Evolutionary conservation across 1,139 yeast species (phyloP), one percentile per base, ranked within the genome.

Genomic region (Yamadazyma sp.): DNA sequence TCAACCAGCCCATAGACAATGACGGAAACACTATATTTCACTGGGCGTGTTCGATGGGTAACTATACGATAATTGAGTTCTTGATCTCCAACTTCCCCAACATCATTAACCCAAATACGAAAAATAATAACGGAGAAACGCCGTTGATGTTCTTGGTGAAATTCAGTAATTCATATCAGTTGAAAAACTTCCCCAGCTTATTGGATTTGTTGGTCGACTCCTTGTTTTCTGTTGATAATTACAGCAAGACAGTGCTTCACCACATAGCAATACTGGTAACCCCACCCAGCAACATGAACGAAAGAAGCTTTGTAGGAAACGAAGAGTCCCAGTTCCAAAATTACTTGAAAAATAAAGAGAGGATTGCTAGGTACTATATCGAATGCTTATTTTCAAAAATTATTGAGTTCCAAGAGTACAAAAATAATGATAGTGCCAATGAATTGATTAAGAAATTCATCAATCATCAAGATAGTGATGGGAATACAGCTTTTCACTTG

Each of bases 21-120:
- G 80, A 85, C 41, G 97, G 97, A 0, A 94, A 92, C 54, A 84
- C 96, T 0, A 89, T 96, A 1, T 71, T 94, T 42, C 99, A 94
- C 59, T 87, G 97, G 95, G 95, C 97, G 1, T 83, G 97, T 23
- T 88, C 97, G 0, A 73, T 94, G 62, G 97, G 95, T 0, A 80
- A 88, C 45, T 65, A 82, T 4, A 69, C 80, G 2, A 70, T 90
- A 42, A 92, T 89, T 4, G 78, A 78, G 41, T 88, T 87, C 41
- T 67, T 94, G 26, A 75, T 90, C 6, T 52, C 53, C n/a, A 64
- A 62, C n/a, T 69, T 70, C 41, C 61, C 62, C 13, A 50, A 42
- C 17, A 51, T 52, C 34, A 72, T 86, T 7, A 67, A 86, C 30
- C 88, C 94, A 13, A 92, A 86, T 51, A 58, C 67, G 11, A 59